These are phyloP conservation scores for Aphanomyces cochlioides DNA, from an alignment of 352 stramenopile genomes.

Conservation along the genomic window DNA sequence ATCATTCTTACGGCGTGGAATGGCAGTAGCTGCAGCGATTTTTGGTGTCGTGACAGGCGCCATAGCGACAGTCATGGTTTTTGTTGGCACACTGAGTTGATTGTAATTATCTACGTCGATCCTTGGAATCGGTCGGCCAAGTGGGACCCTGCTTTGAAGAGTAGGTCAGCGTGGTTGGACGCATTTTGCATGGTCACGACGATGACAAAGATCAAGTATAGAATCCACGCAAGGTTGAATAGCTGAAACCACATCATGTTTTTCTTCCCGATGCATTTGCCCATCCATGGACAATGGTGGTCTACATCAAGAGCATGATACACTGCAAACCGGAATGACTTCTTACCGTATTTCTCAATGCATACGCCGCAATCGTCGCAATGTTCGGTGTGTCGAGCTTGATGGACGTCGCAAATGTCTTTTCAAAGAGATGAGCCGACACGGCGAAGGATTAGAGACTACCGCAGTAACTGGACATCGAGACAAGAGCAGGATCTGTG, in stretches of 20 bases:
- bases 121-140: background rate
- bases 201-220: slow-evolving; percentile 82
- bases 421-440: slow-evolving; percentile 26
- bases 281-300: slow-evolving; percentile 94
- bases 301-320: slow-evolving; percentile 33
- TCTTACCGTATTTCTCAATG: slow-evolving; percentile 57
- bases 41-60: slow-evolving; percentile 43
- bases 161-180: slow-evolving; percentile 4
- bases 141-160: slow-evolving; percentile 2
- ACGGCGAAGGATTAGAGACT: slow-evolving; percentile 9
- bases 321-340: no score
- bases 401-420: slow-evolving; percentile 65
- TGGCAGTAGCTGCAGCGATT: slow-evolving; percentile 24
- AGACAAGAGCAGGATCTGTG: slow-evolving; percentile 25
- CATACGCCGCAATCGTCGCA: slow-evolving; percentile 93
- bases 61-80: slow-evolving; percentile 45
- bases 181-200: slow-evolving; percentile 38
- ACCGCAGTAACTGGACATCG: slow-evolving; percentile 28
- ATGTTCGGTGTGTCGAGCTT: slow-evolving; percentile 70
- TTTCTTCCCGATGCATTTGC: slow-evolving; percentile 89
- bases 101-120: background rate
- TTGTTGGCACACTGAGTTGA: no score
- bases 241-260: slow-evolving; percentile 89
- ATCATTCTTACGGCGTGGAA: slow-evolving; percentile 37
- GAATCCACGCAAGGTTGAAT: slow-evolving; percentile 81